A percentile compares a stretch with the other conserved stretches of the same genome.
Conservation (phyloP, 306 rosid genomes). For the Vigna radiata region DNA sequence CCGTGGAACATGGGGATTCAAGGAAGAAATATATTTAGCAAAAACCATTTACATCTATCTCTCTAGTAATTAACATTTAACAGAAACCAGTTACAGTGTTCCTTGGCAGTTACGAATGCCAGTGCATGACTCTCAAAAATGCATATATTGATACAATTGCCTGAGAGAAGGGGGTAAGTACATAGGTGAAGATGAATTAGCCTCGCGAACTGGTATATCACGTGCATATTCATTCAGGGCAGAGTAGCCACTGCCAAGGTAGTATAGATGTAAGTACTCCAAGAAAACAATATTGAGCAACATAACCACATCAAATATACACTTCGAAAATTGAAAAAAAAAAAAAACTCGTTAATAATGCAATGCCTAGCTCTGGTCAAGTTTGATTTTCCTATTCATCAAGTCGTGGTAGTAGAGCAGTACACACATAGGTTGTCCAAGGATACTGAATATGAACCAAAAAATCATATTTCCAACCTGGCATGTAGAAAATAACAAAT, state of each 20-base stretch:
- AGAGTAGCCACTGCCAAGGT: conserved; percentile 13
- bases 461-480: conserved; percentile 96
- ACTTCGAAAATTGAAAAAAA: conserved; percentile 25
- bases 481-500: conserved; percentile 6
- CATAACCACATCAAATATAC: conserved; percentile 36
- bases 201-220: conserved; percentile 18
- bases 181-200: conserved; percentile 20
- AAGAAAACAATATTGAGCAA: conserved; percentile 14
- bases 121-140: conserved; percentile 35
- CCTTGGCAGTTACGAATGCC: conserved; percentile 27
- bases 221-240: conserved; percentile 33
- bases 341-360: conserved; percentile 7
- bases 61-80: neutral
- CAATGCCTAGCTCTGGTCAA: conserved; percentile 43
- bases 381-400: conserved; percentile 71
- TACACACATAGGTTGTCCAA: conserved; percentile 97
- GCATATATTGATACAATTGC: conserved; percentile 8
- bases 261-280: conserved; percentile 1
- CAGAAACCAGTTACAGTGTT: conserved; percentile 8
- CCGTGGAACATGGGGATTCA: neutral
- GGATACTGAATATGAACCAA: conserved; percentile 89
- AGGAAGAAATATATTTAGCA: conserved; percentile 31
- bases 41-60: conserved; percentile 50
- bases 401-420: conserved; percentile 92
- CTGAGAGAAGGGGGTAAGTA: conserved; percentile 27